Conservation (phyloP, 2,329 filamentous ascomycete genomes). For the Fusarium sororula region DNA sequence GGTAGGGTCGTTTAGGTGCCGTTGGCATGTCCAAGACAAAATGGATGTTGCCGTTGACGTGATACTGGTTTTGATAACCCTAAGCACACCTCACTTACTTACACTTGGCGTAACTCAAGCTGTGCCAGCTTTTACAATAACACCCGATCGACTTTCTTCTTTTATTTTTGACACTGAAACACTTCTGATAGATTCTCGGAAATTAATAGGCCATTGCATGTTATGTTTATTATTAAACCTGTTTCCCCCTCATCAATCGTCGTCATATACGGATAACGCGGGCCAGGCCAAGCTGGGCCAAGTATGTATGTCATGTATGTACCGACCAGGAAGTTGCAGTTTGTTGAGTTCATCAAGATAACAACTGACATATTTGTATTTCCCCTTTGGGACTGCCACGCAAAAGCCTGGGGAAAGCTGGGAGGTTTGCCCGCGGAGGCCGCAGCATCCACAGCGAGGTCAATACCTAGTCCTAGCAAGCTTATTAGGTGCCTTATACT, state of each 20-base stretch:
- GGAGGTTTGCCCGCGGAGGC: constrained; percentile 18
- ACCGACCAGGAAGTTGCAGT: constrained; percentile 26
- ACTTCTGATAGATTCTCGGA: neutral
- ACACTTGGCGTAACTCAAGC: constrained; percentile 9
- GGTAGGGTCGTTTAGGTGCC: neutral
- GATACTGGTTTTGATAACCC: neutral
- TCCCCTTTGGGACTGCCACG: constrained; percentile 28
- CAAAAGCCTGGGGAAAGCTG: constrained; percentile 31
- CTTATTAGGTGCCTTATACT: neutral
- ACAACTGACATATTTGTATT: constrained; percentile 12
- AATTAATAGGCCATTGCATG: neutral
- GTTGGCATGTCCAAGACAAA: neutral
- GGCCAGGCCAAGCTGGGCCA: constrained; percentile 10
- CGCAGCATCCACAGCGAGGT: neutral
- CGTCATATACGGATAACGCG: constrained; percentile 26
- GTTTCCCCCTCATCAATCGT: constrained; percentile 5
- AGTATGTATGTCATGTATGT: constrained; percentile 2
- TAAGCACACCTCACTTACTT: neutral
- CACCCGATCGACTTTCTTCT: neutral
- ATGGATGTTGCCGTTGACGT: neutral
- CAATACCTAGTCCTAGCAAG: neutral
- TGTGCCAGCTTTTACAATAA: neutral
- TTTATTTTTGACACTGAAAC: constrained; percentile 7
- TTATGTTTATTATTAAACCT: neutral
- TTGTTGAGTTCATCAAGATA: constrained; percentile 30